Evolutionary conservation across 345 rosid genomes (phyloP).

Genomic region (Noccaea bulbosa): DNA sequence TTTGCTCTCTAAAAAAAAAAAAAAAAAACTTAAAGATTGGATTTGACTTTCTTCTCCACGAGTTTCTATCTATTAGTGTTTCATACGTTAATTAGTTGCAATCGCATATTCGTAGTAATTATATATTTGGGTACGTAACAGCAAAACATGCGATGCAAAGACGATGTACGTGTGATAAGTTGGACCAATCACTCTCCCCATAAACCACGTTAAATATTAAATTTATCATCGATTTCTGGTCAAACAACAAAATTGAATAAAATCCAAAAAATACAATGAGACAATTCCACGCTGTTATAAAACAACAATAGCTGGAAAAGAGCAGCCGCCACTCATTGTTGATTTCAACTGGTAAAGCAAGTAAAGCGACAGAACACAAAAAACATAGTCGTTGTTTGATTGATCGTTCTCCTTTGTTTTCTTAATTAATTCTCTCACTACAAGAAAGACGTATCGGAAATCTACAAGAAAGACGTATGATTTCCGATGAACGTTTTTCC

Average conservation of each 20-base stretch:
- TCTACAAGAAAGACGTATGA: too few species aligned
- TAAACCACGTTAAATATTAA: not conserved
- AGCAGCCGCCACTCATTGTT: slow-evolving; percentile 12
- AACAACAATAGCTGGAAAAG: not conserved
- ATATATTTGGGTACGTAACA: slow-evolving; percentile 21
- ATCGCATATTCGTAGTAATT: not conserved
- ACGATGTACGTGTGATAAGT: slow-evolving; percentile 37
- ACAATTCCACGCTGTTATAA: not conserved
- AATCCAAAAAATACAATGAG: not conserved
- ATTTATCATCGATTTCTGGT: not conserved
- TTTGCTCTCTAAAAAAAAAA: too few species aligned
- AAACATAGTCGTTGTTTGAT: slow-evolving; percentile 35
- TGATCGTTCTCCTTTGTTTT: slow-evolving; percentile 15
- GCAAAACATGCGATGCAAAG: slow-evolving; percentile 35
- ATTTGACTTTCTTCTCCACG: slow-evolving; percentile 7
- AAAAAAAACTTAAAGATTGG: too few species aligned
- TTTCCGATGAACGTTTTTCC: too few species aligned
- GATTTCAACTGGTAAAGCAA: slow-evolving; percentile 2
- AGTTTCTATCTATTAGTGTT: slow-evolving; percentile 11
- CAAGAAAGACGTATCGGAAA: too few species aligned
- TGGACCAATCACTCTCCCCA: slow-evolving; percentile 18
- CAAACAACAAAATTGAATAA: slow-evolving; percentile 1
- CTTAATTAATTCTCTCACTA: too few species aligned
- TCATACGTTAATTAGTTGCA: slow-evolving; percentile 18
- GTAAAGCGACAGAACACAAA: slow-evolving; percentile 31